A percentile compares a stretch with the other conserved stretches of the same genome.
These are phyloP conservation scores for Podaxis sp. DNA, from an alignment of 768 basidiomycete genomes.

Conservation along the genomic window DNA sequence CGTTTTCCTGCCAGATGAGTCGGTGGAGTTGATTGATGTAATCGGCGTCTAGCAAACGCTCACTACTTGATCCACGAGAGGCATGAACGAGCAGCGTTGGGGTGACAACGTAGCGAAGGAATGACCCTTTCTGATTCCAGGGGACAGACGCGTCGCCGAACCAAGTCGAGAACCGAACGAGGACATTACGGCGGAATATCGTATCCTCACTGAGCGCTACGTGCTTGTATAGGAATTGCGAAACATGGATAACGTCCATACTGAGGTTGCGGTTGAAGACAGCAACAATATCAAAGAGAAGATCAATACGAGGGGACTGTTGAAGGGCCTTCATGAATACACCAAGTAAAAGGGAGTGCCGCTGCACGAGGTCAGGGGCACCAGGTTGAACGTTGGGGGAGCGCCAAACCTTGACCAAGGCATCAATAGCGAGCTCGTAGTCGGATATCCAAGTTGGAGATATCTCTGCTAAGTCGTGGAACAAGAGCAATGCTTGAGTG, in stretches of 20 bases:
- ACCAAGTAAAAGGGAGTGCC: conserved; percentile 64
- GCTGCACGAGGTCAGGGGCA: conserved; percentile 50
- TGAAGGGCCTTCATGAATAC: conserved; percentile 76
- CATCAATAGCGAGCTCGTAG: conserved; percentile 64
- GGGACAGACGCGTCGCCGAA: conserved; percentile 64
- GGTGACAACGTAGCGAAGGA: conserved; percentile 81
- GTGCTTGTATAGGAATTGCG: conserved; percentile 84
- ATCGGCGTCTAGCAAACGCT: conserved; percentile 66
- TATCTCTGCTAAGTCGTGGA: conserved; percentile 70
- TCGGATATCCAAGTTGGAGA: conserved; percentile 72
- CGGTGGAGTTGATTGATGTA: conserved; percentile 69
- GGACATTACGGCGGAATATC: conserved; percentile 74
- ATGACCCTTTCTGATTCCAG: conserved; percentile 76
- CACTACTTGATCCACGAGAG: conserved; percentile 45
- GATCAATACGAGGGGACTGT: conserved; percentile 74
- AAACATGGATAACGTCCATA: conserved; percentile 75
- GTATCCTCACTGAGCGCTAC: conserved; percentile 72
- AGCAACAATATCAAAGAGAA: conserved; percentile 85
- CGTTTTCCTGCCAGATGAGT: conserved; percentile 72
- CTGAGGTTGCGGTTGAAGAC: conserved; percentile 78
- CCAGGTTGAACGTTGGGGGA: conserved; percentile 45
- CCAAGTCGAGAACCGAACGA: conserved; percentile 84
- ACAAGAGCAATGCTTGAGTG: conserved; percentile 70
- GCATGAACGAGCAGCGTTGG: conserved; percentile 84
- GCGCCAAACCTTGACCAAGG: conserved; percentile 74